Evolutionary conservation across 495 filamentous ascomycete genomes (phyloP).

Genomic region (Penicillium cosmopolitanum): DNA sequence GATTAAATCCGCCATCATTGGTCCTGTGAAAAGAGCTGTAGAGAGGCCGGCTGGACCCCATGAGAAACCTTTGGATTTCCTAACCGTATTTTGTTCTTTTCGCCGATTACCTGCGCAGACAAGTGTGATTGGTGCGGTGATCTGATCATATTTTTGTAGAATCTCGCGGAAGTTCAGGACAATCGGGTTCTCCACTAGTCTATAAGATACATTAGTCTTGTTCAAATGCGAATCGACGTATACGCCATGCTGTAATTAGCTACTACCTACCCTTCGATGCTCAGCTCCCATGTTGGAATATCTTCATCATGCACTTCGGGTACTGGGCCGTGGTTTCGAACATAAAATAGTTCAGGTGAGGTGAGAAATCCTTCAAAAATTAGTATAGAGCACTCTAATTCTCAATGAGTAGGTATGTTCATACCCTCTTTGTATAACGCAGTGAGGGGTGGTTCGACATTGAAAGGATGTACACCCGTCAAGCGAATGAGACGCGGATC

Average conservation of each 20-base stretch:
- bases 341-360: conserved; percentile 90
- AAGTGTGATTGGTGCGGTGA: conserved; percentile 85
- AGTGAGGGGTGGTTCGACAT: conserved; percentile 85
- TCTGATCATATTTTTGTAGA: conserved; percentile 74
- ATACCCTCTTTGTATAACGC: conserved; percentile 77
- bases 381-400: background rate
- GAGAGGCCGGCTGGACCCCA: conserved; percentile 93
- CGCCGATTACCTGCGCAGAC: conserved; percentile 93
- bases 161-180: conserved; percentile 75
- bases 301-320: conserved; percentile 74
- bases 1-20: conserved; percentile 74
- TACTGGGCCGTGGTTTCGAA: conserved; percentile 92
- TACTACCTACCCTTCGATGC: conserved; percentile 70
- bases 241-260: background rate
- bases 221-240: too few species aligned
- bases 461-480: conserved; percentile 92
- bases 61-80: conserved; percentile 94
- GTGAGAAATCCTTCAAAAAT: conserved; percentile 71
- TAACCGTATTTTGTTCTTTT: conserved; percentile 91
- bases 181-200: conserved; percentile 78
- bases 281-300: conserved; percentile 81
- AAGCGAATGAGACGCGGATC: conserved; percentile 86
- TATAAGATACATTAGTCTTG: conserved; percentile 12
- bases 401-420: background rate
- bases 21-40: conserved; percentile 88